Evolutionary conservation across 768 basidiomycete species (phyloP).

Genomic region (Thelephora aurantiotincta): DNA sequence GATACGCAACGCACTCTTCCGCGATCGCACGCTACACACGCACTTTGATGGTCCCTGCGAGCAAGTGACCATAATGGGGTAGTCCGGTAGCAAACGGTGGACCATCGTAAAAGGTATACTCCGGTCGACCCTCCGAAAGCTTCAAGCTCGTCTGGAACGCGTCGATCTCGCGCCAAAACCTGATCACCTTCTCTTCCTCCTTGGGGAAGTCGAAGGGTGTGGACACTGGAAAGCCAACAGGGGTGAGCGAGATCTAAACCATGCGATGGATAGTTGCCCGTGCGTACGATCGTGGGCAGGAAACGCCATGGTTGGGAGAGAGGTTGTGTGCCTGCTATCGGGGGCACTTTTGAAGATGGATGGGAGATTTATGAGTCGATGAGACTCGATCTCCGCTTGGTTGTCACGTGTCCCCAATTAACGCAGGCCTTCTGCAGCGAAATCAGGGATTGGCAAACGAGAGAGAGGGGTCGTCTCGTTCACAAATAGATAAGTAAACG

Average conservation of each 20-base stretch:
- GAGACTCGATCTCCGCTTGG: too few species aligned
- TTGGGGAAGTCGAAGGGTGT: conserved; percentile 69
- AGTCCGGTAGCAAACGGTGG: conserved; percentile 95
- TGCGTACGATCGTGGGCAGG: conserved; percentile 16
- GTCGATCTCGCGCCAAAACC: conserved; percentile 93
- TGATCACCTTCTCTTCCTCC: conserved; percentile 83
- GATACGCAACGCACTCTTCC: background rate
- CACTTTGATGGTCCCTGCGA: conserved; percentile 90
- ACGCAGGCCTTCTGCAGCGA: too few species aligned
- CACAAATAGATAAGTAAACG: too few species aligned
- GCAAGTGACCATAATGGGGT: conserved; percentile 90
- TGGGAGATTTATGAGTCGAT: too few species aligned
- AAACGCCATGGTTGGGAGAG: conserved; percentile 12
- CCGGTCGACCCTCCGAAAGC: conserved; percentile 80
- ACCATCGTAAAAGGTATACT: conserved; percentile 93
- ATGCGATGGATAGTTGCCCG: background rate
- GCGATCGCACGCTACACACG: conserved; percentile 9
- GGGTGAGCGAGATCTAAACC: conserved; percentile 3
- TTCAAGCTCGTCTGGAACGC: conserved; percentile 92
- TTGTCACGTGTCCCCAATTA: too few species aligned
- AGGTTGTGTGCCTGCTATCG: background rate
- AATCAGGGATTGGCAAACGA: too few species aligned
- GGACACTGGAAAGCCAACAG: conserved; percentile 36
- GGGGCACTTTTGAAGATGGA: too few species aligned
- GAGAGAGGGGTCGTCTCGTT: too few species aligned